Evolutionary conservation across 331 rosid genomes (phyloP).

Genomic region (Pyracantha coccinea): DNA sequence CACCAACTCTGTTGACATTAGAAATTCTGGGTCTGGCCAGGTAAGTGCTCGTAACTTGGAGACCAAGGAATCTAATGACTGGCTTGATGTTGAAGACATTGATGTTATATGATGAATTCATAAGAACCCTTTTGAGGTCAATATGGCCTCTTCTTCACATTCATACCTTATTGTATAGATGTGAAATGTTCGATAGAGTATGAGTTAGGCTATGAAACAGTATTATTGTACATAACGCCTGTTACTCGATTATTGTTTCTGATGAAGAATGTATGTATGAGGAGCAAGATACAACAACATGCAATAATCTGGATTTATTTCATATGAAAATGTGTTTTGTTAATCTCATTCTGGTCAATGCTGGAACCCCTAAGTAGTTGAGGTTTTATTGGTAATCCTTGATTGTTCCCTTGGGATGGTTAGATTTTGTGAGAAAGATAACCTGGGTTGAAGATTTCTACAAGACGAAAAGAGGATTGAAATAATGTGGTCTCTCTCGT

Average conservation of each 20-base stretch:
- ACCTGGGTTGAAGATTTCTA: neutral
- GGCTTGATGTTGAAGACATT: conserved; percentile 85
- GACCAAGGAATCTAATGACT: conserved; percentile 77
- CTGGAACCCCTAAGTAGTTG: neutral
- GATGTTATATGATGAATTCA: conserved; percentile 50
- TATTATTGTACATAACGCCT: conserved; percentile 47
- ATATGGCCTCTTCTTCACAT: conserved; percentile 3
- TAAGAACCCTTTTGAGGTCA: conserved; percentile 7
- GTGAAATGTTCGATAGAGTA: no score
- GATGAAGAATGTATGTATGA: conserved; percentile 13
- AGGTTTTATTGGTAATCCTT: neutral
- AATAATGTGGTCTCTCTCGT: neutral
- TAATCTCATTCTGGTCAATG: neutral
- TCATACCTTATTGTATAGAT: neutral
- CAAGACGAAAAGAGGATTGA: neutral
- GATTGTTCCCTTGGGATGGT: neutral
- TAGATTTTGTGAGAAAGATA: neutral
- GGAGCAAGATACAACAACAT: conserved; percentile 24
- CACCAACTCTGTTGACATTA: conserved; percentile 30
- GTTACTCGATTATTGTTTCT: conserved; percentile 24
- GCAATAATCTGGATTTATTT: conserved; percentile 9
- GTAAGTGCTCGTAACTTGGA: conserved; percentile 45
- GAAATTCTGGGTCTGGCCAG: conserved; percentile 48
- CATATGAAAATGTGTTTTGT: neutral
- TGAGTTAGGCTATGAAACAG: conserved; percentile 20